Evolutionary conservation across 1,284 basidiomycete species (phyloP).

Genomic region (Trichosporon asahii): DNA sequence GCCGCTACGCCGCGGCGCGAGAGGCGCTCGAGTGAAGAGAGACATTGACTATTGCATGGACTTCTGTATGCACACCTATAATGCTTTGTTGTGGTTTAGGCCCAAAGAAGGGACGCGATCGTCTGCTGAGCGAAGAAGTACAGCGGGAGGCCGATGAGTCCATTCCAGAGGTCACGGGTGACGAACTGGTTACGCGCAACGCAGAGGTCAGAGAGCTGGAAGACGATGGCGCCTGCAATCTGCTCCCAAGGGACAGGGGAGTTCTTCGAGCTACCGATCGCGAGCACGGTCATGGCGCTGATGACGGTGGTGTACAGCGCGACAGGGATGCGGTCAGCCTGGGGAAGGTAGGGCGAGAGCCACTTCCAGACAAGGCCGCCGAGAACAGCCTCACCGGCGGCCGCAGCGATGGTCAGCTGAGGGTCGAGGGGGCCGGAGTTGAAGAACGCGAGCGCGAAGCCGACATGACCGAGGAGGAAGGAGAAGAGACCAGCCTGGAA

Average conservation of each 20-base stretch:
- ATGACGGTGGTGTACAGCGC: constrained; percentile 19
- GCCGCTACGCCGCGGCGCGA: not conserved
- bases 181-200: constrained; percentile 25
- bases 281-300: constrained; percentile 13
- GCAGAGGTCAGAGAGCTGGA: constrained; percentile 22
- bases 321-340: constrained; percentile 16
- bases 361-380: constrained; percentile 17
- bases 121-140: constrained; percentile 21
- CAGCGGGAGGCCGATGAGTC: constrained; percentile 21
- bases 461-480: constrained; percentile 25
- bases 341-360: constrained; percentile 16
- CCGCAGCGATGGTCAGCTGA: not conserved
- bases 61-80: not conserved
- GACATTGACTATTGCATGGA: not conserved
- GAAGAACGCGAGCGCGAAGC: constrained; percentile 17
- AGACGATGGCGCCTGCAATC: constrained; percentile 21
- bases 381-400: not conserved
- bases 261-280: constrained; percentile 14
- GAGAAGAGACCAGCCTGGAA: constrained; percentile 23
- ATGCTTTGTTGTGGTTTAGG: not conserved
- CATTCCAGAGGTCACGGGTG: constrained; percentile 5
- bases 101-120: constrained; percentile 22
- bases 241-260: constrained; percentile 12
- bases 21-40: not conserved
- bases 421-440: constrained; percentile 8